Base-by-base conservation (phyloP, 2,329 filamentous ascomycete species). In the Colletotrichum tabaci region DNA sequence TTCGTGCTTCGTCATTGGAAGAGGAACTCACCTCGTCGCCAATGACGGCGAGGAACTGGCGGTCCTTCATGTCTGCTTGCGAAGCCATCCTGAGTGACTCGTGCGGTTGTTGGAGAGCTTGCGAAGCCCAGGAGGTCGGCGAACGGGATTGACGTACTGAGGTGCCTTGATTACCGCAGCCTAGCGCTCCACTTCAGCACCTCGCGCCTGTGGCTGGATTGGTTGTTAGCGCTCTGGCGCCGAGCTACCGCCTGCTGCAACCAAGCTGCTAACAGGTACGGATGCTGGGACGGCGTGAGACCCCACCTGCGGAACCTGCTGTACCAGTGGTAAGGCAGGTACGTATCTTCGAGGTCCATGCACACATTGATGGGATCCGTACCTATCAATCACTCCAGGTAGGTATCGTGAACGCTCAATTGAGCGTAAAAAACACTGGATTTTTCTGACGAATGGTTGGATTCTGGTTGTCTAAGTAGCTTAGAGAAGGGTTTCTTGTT, bases 21-120 rank as follows among this genome's bases (percentile, higher is more conserved):
- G 15, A 67, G 3, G 2, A 4, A n/a, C 82, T 74, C 80, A 94
- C 96, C 90, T 99, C 96, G 83, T 99, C 96, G 63, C 96, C 96
- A 80, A 99, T 99, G 60, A 99, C 96, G 75, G 96, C 96, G 71
- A 99, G 90, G 81, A 99, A 98, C 84, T 99, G 93, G 78, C 96
- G 90, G 84, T 98, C 95, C 85, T 95, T 92, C 82, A 87, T 92
- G 76, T 90, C 88, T 74, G 87, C 84, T 76, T 88, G 85, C 57
- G 85, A 84, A 70, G 87, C 78, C 85, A 88, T 87, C 53, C 77
- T 80, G 76, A 26, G 38, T 56, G 69, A 61, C 70, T 72, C 58
- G 49, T 72, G 56, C 66, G 58, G 60, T 69, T 72, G 69, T 30
- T 49, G 65, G 69, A 72, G 53, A 64, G 58, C 69, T 64, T 64